phyloP scores from a whole-genome alignment of 495 filamentous ascomycete genomes.

The Penicillium verhagenii region DNA sequence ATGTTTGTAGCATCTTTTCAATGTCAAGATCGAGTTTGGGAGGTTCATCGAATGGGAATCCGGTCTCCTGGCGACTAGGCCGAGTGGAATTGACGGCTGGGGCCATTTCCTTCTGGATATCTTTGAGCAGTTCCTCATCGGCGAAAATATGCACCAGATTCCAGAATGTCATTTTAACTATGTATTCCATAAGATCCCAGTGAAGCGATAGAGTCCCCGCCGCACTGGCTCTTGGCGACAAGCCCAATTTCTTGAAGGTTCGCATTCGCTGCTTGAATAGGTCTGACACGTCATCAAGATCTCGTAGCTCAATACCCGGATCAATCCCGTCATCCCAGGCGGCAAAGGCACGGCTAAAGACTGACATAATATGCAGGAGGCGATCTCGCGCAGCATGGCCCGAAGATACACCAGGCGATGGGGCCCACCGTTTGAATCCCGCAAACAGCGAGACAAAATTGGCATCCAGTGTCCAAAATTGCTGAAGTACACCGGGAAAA shows the following conservation, averaged over 20 bases:
- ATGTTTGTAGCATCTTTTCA: slow-evolving; percentile 42
- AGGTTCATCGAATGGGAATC: slow-evolving; percentile 51
- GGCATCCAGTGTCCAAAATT: slow-evolving; percentile 56
- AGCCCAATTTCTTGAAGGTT: slow-evolving; percentile 32
- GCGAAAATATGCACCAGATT: slow-evolving; percentile 52
- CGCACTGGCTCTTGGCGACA: slow-evolving; percentile 33
- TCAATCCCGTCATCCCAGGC: slow-evolving; percentile 45
- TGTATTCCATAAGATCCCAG: slow-evolving; percentile 55
- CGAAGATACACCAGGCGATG: slow-evolving; percentile 46
- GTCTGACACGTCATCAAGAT: slow-evolving; percentile 53
- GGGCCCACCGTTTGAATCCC: slow-evolving; percentile 53
- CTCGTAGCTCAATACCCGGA: slow-evolving; percentile 47
- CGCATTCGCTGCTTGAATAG: slow-evolving; percentile 45
- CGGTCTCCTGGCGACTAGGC: slow-evolving; percentile 45
- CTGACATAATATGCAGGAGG: slow-evolving; percentile 44
- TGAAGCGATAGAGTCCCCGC: slow-evolving; percentile 43
- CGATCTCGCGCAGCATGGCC: slow-evolving; percentile 53
- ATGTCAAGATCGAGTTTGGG: slow-evolving; percentile 49
- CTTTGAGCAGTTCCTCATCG: slow-evolving; percentile 41
- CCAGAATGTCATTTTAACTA: slow-evolving; percentile 56
- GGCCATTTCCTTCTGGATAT: slow-evolving; percentile 52
- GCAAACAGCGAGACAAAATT: slow-evolving; percentile 50
- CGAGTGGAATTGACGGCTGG: slow-evolving; percentile 46
- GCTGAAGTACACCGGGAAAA: slow-evolving; percentile 50
- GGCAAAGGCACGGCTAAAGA: slow-evolving; percentile 51